Conservation (phyloP, 202 grass and related monocot genomes). For the Eragrostis tef region DNA sequence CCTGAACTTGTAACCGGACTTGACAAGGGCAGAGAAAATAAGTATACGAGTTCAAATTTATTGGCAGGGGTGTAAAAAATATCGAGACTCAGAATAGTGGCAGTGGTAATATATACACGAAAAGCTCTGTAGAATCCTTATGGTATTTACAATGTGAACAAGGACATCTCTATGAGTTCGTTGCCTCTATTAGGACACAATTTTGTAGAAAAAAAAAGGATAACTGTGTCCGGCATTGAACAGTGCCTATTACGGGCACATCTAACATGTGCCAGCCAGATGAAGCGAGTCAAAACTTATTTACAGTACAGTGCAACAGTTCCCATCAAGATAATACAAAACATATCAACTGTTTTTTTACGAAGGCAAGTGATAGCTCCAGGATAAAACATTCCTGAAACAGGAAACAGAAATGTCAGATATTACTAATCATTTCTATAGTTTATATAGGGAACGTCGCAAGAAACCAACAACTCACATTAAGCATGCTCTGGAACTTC, state of each 20-base stretch:
- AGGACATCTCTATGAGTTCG: slow-evolving; percentile 40
- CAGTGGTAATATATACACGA: slow-evolving; percentile 38
- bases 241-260: slow-evolving; percentile 48
- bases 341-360: slow-evolving; percentile 44
- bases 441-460: not conserved
- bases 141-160: slow-evolving; percentile 58
- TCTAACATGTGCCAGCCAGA: slow-evolving; percentile 47
- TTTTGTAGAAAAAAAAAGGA: slow-evolving; percentile 57
- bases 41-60: not conserved
- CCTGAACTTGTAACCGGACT: not conserved
- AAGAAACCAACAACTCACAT: slow-evolving; percentile 40
- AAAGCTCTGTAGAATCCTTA: slow-evolving; percentile 33
- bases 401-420: slow-evolving; percentile 29
- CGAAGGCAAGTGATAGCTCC: slow-evolving; percentile 44
- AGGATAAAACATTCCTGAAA: slow-evolving; percentile 48
- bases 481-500: slow-evolving; percentile 45
- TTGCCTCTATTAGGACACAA: slow-evolving; percentile 59
- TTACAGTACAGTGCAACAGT: slow-evolving; percentile 71
- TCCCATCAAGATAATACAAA: slow-evolving; percentile 57
- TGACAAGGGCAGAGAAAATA: not conserved
- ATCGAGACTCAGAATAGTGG: not conserved
- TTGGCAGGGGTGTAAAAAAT: not conserved
- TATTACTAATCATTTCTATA: slow-evolving; percentile 14
- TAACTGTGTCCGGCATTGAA: slow-evolving; percentile 53
- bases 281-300: slow-evolving; percentile 68